Evolutionary conservation across 2,329 filamentous ascomycete genomes (phyloP).

Genomic region (Claviceps sp.): DNA sequence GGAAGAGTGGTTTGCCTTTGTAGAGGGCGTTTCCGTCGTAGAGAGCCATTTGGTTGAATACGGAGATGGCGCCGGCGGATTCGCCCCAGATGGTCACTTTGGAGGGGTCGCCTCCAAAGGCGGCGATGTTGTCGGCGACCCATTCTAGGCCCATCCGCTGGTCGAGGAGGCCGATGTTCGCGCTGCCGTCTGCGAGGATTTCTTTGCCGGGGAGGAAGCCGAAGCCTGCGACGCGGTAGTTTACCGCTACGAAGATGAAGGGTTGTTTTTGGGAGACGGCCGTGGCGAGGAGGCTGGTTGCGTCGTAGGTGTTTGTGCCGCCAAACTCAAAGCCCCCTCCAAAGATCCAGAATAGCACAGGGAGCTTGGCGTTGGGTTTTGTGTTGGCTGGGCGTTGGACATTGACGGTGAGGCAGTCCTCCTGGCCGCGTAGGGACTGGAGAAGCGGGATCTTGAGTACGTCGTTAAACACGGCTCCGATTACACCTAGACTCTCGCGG

Average conservation of each 20-base stretch:
- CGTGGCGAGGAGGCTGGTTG: conserved; percentile 18
- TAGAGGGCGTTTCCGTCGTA: conserved; percentile 50
- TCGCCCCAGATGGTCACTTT: conserved; percentile 51
- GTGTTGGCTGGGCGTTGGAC: conserved; percentile 46
- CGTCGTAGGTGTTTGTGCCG: background rate
- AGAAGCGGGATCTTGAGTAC: conserved; percentile 44
- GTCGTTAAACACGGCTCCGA: conserved; percentile 32
- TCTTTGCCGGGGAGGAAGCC: conserved; percentile 2
- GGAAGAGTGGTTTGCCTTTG: conserved; percentile 1
- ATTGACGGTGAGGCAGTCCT: conserved; percentile 52
- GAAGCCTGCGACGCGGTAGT: conserved; percentile 3
- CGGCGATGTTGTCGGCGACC: conserved; percentile 46
- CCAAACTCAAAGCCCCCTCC: conserved; percentile 4
- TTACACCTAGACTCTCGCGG: conserved; percentile 24
- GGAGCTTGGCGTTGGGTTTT: conserved; percentile 40
- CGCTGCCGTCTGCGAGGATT: conserved; percentile 35
- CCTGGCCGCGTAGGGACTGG: conserved; percentile 38
- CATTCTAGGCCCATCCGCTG: conserved; percentile 44
- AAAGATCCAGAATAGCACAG: conserved; percentile 32
- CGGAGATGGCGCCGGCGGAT: conserved; percentile 39
- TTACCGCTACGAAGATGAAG: conserved; percentile 1
- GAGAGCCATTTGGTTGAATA: conserved; percentile 30
- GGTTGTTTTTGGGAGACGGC: conserved; percentile 19
- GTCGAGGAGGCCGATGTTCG: conserved; percentile 49
- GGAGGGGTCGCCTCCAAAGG: conserved; percentile 48